Conservation (phyloP, 768 basidiomycete species). For the Lentinula boryana region DNA sequence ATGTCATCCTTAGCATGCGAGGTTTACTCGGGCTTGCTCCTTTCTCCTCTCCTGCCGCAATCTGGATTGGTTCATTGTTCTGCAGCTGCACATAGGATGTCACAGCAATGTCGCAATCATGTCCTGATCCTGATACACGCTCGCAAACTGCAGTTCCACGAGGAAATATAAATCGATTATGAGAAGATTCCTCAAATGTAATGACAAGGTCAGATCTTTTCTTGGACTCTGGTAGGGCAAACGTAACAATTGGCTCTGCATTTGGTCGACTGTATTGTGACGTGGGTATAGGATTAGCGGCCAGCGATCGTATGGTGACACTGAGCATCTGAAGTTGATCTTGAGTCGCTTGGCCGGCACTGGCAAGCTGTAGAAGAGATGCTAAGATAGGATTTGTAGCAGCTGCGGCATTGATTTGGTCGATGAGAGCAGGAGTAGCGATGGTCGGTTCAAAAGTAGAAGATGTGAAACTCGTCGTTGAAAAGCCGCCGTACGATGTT, state of each 20-base stretch:
- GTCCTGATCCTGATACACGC: slow-evolving; percentile 21
- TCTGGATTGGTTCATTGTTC: background rate
- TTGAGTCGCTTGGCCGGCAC: slow-evolving; percentile 51
- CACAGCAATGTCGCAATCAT: slow-evolving; percentile 28
- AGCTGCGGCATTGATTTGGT: slow-evolving; percentile 62
- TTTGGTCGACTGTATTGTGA: background rate
- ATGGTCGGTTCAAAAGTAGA: slow-evolving; percentile 36
- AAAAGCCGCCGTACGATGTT: slow-evolving; percentile 11
- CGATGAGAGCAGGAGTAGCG: slow-evolving; percentile 47
- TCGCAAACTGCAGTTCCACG: slow-evolving; percentile 51
- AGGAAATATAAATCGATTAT: slow-evolving; percentile 66
- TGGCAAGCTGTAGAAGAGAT: slow-evolving; percentile 59
- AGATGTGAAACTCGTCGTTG: slow-evolving; percentile 7
- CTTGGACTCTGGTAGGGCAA: slow-evolving; percentile 20
- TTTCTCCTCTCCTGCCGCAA: background rate
- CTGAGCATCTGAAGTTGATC: slow-evolving; percentile 67
- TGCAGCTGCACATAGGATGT: slow-evolving; percentile 42
- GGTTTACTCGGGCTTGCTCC: background rate
- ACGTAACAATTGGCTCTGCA: slow-evolving; percentile 7
- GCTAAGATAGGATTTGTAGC: slow-evolving; percentile 62
- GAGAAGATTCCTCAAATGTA: slow-evolving; percentile 58
- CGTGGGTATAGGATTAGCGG: slow-evolving; percentile 19
- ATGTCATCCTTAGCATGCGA: slow-evolving; percentile 36
- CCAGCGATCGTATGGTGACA: slow-evolving; percentile 66
- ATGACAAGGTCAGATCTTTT: slow-evolving; percentile 71